Percentiles rank a stretch among this genome's conserved stretches.
phyloP scores from a whole-genome alignment of 2,329 filamentous ascomycete species.

The Pestalotiopsis sp. region DNA sequence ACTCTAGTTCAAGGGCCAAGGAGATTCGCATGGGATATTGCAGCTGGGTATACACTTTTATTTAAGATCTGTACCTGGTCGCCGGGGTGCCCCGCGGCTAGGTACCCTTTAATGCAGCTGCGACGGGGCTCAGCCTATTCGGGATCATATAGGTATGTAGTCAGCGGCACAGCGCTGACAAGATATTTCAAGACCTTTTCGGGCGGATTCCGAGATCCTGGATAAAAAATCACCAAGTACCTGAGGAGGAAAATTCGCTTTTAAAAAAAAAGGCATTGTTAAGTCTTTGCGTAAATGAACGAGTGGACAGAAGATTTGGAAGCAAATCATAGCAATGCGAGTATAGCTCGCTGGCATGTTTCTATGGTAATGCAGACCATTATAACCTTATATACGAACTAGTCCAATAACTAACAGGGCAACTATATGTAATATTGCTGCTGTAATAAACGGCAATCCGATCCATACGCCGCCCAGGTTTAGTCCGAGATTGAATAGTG shows the following conservation, averaged over 20 bases:
- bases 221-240: slow-evolving; percentile 20
- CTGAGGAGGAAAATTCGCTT: slow-evolving; percentile 16
- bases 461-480: background rate
- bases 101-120: too few species aligned
- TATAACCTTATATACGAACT: background rate
- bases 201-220: slow-evolving; percentile 15
- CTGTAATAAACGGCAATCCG: background rate
- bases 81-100: too few species aligned
- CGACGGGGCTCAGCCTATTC: too few species aligned
- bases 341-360: too few species aligned
- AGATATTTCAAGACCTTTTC: too few species aligned
- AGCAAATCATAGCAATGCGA: background rate
- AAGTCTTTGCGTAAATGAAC: slow-evolving; percentile 24
- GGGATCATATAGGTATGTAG: too few species aligned
- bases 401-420: background rate
- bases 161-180: too few species aligned
- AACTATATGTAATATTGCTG: background rate
- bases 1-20: too few species aligned
- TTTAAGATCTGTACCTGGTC: too few species aligned
- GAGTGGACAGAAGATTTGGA: background rate
- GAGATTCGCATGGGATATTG: too few species aligned
- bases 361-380: too few species aligned
- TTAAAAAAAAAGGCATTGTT: slow-evolving; percentile 17
- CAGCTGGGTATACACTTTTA: too few species aligned
- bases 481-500: background rate